Conservation (phyloP, 1,284 basidiomycete genomes). For the Xerocomus amazonicus region DNA sequence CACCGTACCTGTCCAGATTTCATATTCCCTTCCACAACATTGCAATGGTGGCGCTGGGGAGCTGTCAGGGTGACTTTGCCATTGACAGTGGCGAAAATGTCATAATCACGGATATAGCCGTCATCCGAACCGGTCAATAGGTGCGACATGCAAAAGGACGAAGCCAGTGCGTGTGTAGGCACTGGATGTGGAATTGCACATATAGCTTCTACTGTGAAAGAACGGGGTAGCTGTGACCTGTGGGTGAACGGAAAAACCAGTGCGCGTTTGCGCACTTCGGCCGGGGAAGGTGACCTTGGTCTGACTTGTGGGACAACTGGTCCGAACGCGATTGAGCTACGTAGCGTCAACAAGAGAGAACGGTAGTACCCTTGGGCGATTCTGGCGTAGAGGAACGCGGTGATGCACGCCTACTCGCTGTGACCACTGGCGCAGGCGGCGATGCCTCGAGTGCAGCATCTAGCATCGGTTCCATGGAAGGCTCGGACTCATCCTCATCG, state of each 20-base stretch:
- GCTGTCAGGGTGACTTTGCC: conserved; percentile 85
- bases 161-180: conserved; percentile 82
- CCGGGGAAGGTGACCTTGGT: conserved; percentile 60
- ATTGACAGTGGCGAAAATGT: conserved; percentile 86
- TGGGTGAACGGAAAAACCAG: conserved; percentile 34
- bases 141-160: conserved; percentile 86
- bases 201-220: conserved; percentile 88
- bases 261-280: conserved; percentile 47
- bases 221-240: conserved; percentile 39
- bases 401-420: conserved; percentile 17
- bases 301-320: conserved; percentile 36
- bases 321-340: conserved; percentile 12
- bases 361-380: conserved; percentile 26
- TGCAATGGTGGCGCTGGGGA: conserved; percentile 85
- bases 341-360: background rate
- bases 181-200: conserved; percentile 88
- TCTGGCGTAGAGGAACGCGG: conserved; percentile 29
- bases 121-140: conserved; percentile 90
- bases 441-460: conserved; percentile 24
- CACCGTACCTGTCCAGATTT: conserved; percentile 84
- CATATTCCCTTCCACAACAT: conserved; percentile 88
- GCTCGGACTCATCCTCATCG: conserved; percentile 42
- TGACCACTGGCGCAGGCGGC: conserved; percentile 20
- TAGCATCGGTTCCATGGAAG: conserved; percentile 24
- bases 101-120: conserved; percentile 91